Percentiles rank a stretch among this genome's conserved stretches.
Conservation (phyloP, 2,329 filamentous ascomycete genomes). For the Fusarium longipes region DNA sequence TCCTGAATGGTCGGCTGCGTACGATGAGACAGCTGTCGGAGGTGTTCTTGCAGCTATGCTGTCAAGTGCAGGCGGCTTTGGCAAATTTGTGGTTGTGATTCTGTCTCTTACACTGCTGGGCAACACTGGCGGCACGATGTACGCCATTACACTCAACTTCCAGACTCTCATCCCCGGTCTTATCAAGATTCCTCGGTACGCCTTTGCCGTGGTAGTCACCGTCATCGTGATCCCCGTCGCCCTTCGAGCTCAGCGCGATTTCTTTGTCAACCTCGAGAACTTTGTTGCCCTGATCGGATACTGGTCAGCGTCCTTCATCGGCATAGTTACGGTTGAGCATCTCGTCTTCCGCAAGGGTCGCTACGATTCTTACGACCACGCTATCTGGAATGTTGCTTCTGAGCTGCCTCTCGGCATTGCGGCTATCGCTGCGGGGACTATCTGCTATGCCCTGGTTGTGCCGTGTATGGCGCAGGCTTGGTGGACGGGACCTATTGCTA, state of each 20-base stretch:
- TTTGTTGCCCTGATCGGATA: conserved; percentile 68
- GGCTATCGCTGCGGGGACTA: conserved; percentile 58
- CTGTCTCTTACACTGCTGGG: conserved; percentile 68
- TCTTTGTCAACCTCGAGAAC: conserved; percentile 68
- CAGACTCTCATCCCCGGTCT: conserved; percentile 70
- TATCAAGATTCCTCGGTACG: conserved; percentile 64
- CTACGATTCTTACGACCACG: conserved; percentile 58
- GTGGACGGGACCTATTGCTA: conserved; percentile 70
- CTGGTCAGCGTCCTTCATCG: conserved; percentile 67
- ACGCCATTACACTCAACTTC: conserved; percentile 72
- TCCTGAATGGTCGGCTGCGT: conserved; percentile 64
- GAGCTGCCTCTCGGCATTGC: conserved; percentile 60
- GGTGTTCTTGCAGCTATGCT: conserved; percentile 71
- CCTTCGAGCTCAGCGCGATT: conserved; percentile 65
- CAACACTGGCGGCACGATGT: conserved; percentile 69
- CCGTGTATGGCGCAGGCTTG: conserved; percentile 71
- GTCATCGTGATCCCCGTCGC: conserved; percentile 69
- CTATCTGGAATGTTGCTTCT: conserved; percentile 59
- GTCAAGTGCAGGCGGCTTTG: conserved; percentile 67
- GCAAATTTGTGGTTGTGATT: conserved; percentile 70
- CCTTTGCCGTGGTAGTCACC: conserved; percentile 68
- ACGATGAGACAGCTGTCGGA: conserved; percentile 64
- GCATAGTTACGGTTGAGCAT: conserved; percentile 61
- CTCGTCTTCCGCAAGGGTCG: conserved; percentile 60
- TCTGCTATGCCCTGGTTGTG: conserved; percentile 64